Evolutionary conservation across 305 asterid species (phyloP), one percentile per base, ranked within the genome.

Genomic region (Solanum chacoense): DNA sequence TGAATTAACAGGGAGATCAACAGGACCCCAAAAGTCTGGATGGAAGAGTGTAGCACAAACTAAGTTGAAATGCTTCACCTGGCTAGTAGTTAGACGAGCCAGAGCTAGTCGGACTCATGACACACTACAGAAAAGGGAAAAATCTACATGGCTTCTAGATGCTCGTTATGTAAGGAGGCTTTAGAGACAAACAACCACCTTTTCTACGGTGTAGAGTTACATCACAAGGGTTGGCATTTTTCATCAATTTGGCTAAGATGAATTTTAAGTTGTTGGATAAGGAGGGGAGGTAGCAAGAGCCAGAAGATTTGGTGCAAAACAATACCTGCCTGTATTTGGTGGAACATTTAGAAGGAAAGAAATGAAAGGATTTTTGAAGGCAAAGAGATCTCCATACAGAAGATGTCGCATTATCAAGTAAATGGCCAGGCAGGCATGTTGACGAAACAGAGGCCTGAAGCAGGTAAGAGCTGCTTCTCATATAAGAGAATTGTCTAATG

Each of bases 401-500:
- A n/a, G 11, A 71, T 3, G 35, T 71, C 18, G 76, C 11, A 0
- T 71, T 71, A 71, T 26, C 18, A 12, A 71, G 76, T 22, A 71
- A 71, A 71, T 71, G 76, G 76, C 38, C 8, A 4, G 79, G 79
- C 79, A 31, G 79, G 36, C n/a, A 29, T 72, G 78, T 14, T 29
- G 78, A 29, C 16, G 78, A 29, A 72, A 29, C 37, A 72, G 78
- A 72, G 79, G 24, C 13, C 38, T 31, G 36, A 73, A 73, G 79
- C 24, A 73, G 79, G 24, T 31, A 73, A 13, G 18, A 28, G 77
- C 1, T 28, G 35, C 36, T 29, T 28, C 20, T 29, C 9, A 71
- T 29, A 65, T 65, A 65, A 65, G 13, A 65, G 72, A 65, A 11
- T 75, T 88, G 34, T 94, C 91, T n/a, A 72, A 94, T 76, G 95